Conservation (phyloP, 2,329 filamentous ascomycete species). For the Coniochaeta sp. region DNA sequence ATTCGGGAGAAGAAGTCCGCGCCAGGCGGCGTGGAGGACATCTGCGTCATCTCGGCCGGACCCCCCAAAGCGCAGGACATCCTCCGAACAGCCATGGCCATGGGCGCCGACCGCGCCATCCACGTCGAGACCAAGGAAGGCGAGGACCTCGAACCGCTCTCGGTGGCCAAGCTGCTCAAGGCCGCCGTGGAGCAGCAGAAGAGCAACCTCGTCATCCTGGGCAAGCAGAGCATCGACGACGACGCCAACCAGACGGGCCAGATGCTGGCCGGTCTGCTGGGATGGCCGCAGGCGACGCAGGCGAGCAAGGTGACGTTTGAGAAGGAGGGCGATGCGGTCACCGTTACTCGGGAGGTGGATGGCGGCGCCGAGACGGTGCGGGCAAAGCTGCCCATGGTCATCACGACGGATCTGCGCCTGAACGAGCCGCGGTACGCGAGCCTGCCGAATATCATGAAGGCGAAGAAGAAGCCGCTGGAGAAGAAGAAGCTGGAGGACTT, state of each 20-base stretch:
- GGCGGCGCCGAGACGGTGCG: conserved; percentile 86
- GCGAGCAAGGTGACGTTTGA: conserved; percentile 77
- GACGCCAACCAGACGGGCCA: conserved; percentile 93
- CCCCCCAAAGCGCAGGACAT: conserved; percentile 83
- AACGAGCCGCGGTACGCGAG: conserved; percentile 95
- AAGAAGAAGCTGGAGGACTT: conserved; percentile 85
- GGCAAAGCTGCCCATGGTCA: conserved; percentile 81
- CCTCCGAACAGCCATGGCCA: conserved; percentile 94
- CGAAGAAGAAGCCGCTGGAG: conserved; percentile 98
- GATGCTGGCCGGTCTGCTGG: conserved; percentile 89
- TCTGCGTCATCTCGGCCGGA: conserved; percentile 82
- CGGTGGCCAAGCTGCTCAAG: conserved; percentile 84
- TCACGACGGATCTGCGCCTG: conserved; percentile 89
- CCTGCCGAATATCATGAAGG: conserved; percentile 99
- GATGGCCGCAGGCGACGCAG: conserved; percentile 93
- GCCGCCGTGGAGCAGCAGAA: conserved; percentile 76
- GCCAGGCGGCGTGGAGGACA: conserved; percentile 75
- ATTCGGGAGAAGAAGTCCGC: conserved; percentile 80
- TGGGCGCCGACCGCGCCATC: conserved; percentile 90
- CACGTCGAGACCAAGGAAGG: conserved; percentile 76
- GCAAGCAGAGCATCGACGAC: conserved; percentile 98
- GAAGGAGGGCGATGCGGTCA: conserved; percentile 55
- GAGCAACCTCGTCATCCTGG: conserved; percentile 85
- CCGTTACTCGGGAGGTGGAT: conserved; percentile 87
- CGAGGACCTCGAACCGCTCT: conserved; percentile 76